Evolutionary conservation across 2,329 filamentous ascomycete genomes (phyloP), one percentile per base, ranked within the genome.

Genomic region (Hypoxylon sp.): DNA sequence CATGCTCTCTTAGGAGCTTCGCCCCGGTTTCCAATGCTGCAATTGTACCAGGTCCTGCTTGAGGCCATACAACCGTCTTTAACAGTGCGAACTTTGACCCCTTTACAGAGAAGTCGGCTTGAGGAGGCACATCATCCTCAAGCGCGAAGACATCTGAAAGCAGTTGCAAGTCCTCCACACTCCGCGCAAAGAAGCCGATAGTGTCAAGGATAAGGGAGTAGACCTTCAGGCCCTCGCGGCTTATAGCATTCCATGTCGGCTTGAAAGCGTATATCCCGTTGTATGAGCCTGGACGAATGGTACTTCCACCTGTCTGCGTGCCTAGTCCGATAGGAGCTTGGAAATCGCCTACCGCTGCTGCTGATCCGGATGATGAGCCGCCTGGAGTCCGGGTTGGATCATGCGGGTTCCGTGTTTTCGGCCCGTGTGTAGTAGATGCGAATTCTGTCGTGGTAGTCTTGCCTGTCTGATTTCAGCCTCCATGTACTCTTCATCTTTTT

Each of bases 291-390:
- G 90, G 90, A 0, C 89, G 84, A 48, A 92, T 86, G 0, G 82
- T 87, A 64, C 86, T 89, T 0, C 90, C 90, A 1, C 86, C 87
- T 0, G 90, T 93, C 73, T 92, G 90, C 0, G 89, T 90, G 0
- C 89, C 90, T 0, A 92, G 78, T 0, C 80, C 84, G 10, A 92
- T 72, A 0, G 89, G 87, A 0, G 84, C 85, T 68, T 92, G 90
- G 57, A 86, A 85, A 68, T 92, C 90, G 5, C 81, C 89, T 0
- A 92, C 89, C 0, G 88, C 89, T 0, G 90, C 89, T 0, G 83
- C 90, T 0, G 89, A 91, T 0, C 90, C 90, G 0, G 89, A 88
- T 0, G 89, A 91, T 0, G 89, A 91, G 49, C 90, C 90, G 0
- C 90, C 90, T 0, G 90, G 90, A 0, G 90, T 91, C 3, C 91